Percentiles rank a stretch among this genome's conserved stretches.
Conservation (phyloP, 2,329 filamentous ascomycete species). For the Lecanosticta acicola region DNA sequence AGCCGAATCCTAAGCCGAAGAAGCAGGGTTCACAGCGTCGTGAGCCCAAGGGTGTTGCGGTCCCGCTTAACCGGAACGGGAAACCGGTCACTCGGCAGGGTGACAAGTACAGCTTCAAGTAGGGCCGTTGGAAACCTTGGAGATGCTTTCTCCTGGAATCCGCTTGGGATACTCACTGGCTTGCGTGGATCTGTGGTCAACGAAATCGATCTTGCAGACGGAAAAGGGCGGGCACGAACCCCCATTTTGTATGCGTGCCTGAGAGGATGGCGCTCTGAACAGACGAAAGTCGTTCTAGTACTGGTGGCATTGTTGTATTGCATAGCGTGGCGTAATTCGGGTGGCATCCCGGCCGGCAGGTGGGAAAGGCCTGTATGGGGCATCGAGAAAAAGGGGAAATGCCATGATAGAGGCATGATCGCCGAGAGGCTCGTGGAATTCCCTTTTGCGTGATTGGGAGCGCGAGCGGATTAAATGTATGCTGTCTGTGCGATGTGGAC, state of each 20-base stretch:
- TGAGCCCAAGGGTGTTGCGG: conserved; percentile 34
- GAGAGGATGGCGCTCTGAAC: neutral
- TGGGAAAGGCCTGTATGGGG: neutral
- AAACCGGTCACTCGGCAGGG: conserved; percentile 49
- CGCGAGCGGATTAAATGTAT: too few species aligned
- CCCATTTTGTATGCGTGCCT: neutral
- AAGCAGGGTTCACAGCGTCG: conserved; percentile 27
- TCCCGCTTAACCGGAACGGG: conserved; percentile 42
- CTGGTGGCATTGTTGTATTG: neutral
- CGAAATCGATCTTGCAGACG: too few species aligned
- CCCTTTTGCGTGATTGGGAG: too few species aligned
- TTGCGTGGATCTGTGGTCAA: too few species aligned
- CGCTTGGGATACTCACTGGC: too few species aligned
- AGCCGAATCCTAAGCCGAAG: conserved; percentile 30
- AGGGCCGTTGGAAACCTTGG: neutral
- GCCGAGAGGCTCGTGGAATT: too few species aligned
- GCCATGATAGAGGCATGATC: neutral
- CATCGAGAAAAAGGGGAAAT: neutral
- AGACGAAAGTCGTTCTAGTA: neutral
- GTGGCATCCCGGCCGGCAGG: conserved; percentile 1
- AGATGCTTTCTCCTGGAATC: too few species aligned
- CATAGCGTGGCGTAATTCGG: neutral
- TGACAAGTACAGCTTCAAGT: conserved; percentile 37
- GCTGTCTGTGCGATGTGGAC: too few species aligned
- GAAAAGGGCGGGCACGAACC: too few species aligned